Conservation (phyloP, 1,284 basidiomycete genomes). For the Microbotryomycetes sp. region DNA sequence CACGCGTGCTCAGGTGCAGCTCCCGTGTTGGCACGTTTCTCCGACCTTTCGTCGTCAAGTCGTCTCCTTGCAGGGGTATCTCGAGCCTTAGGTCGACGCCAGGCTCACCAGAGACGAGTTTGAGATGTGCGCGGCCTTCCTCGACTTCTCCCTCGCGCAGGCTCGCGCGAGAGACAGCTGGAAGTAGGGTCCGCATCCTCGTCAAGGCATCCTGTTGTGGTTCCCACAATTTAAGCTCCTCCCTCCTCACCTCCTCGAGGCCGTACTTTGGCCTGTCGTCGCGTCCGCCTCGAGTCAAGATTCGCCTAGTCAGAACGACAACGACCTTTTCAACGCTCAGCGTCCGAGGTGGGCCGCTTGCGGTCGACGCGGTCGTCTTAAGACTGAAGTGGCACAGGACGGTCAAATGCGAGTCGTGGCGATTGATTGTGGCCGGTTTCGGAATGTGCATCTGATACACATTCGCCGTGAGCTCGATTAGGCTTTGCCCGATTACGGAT, state of each 20-base stretch:
- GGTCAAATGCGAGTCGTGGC: not conserved
- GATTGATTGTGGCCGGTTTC: not conserved
- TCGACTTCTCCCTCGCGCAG: not conserved
- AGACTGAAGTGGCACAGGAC: constrained; percentile 1
- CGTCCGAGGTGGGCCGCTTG: not conserved
- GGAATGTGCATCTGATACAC: not conserved
- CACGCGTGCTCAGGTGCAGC: not conserved
- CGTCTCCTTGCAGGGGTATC: not conserved
- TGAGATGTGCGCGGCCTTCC: not conserved
- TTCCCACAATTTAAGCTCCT: not conserved
- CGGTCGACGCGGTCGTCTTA: not conserved
- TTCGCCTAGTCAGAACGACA: not conserved
- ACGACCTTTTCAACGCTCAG: not conserved
- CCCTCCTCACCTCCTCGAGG: not conserved
- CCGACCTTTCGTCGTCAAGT: not conserved
- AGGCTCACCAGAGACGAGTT: not conserved
- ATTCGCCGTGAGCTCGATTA: too few species aligned
- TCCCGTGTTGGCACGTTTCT: not conserved
- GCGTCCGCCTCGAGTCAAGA: constrained; percentile 1
- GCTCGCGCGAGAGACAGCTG: not conserved
- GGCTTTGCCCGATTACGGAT: too few species aligned
- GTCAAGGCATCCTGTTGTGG: too few species aligned
- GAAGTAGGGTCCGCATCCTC: not conserved
- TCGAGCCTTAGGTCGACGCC: constrained; percentile 4
- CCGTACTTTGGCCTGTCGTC: not conserved